Evolutionary conservation across 768 basidiomycete genomes (phyloP).

Genomic region (Sutorius australiensis): DNA sequence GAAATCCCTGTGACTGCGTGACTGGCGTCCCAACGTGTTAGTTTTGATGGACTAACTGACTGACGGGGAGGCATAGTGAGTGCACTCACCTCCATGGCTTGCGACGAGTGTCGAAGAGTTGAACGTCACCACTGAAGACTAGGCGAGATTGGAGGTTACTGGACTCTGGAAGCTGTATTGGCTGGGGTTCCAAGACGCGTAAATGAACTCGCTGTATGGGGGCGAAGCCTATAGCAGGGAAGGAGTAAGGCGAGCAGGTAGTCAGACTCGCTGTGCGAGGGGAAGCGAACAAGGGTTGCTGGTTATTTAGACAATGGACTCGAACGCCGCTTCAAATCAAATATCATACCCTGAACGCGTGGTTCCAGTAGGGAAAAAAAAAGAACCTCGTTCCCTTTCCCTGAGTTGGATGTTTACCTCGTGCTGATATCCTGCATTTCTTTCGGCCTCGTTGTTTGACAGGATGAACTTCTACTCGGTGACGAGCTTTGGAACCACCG

Average conservation of each 20-base stretch:
- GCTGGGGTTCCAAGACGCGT: neutral
- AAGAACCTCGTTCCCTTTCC: neutral
- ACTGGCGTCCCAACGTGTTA: neutral
- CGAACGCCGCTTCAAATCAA: neutral
- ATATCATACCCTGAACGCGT: too few species aligned
- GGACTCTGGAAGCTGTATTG: neutral
- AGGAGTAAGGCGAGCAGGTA: too few species aligned
- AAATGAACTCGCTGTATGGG: neutral
- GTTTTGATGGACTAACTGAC: neutral
- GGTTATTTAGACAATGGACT: neutral
- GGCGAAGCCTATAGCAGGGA: too few species aligned
- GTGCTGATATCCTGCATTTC: neutral
- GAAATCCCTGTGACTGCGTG: constrained; percentile 4
- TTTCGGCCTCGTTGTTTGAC: constrained; percentile 1
- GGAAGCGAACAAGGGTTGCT: neutral
- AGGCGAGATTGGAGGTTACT: neutral
- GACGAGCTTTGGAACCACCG: too few species aligned
- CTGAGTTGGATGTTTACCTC: neutral
- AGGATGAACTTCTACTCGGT: too few species aligned
- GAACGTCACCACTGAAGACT: neutral
- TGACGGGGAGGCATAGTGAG: too few species aligned
- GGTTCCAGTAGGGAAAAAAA: too few species aligned
- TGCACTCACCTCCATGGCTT: constrained; percentile 7
- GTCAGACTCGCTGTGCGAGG: neutral
- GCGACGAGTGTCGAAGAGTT: neutral